phyloP scores from a whole-genome alignment of 2,329 filamentous ascomycete species.

The Fusarium begoniae region DNA sequence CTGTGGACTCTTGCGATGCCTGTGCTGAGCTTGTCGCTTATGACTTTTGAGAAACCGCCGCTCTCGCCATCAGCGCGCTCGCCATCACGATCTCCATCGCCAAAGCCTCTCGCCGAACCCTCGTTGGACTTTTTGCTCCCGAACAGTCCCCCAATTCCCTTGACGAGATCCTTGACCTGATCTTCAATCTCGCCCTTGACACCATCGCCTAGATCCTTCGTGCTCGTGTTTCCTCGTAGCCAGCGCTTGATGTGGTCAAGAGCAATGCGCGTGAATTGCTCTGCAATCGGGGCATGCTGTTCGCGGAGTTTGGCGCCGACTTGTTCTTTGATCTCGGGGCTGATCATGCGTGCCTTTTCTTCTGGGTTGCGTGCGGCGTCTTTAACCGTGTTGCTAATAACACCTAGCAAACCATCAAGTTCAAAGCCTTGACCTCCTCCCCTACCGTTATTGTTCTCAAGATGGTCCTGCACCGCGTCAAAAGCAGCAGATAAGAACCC shows the following conservation, averaged over 20 bases:
- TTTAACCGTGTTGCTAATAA: conserved; percentile 55
- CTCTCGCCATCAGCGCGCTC: conserved; percentile 42
- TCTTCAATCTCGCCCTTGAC: conserved; percentile 56
- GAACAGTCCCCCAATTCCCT: conserved; percentile 54
- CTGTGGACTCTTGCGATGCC: conserved; percentile 55
- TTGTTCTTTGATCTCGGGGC: conserved; percentile 57
- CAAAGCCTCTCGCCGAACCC: conserved; percentile 45
- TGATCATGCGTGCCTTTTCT: conserved; percentile 56
- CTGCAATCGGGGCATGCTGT: conserved; percentile 55
- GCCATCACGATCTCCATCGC: conserved; percentile 41
- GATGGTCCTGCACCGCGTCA: conserved; percentile 53
- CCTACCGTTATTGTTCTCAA: conserved; percentile 43
- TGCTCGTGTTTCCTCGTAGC: conserved; percentile 54
- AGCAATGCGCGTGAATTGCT: conserved; percentile 57
- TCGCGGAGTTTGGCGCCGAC: conserved; percentile 52
- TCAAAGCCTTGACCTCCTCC: conserved; percentile 48
- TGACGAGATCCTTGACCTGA: conserved; percentile 56
- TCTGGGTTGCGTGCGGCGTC: conserved; percentile 57
- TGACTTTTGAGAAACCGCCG: conserved; percentile 54
- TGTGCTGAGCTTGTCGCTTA: conserved; percentile 57
- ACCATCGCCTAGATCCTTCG: conserved; percentile 54
- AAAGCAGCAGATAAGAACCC: conserved; percentile 55
- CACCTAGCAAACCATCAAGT: conserved; percentile 55
- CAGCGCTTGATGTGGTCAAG: conserved; percentile 58
- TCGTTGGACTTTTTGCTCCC: conserved; percentile 50